Base-by-base conservation (phyloP, 176 grass and related monocot species). In the Puccinellia tenuiflora region DNA sequence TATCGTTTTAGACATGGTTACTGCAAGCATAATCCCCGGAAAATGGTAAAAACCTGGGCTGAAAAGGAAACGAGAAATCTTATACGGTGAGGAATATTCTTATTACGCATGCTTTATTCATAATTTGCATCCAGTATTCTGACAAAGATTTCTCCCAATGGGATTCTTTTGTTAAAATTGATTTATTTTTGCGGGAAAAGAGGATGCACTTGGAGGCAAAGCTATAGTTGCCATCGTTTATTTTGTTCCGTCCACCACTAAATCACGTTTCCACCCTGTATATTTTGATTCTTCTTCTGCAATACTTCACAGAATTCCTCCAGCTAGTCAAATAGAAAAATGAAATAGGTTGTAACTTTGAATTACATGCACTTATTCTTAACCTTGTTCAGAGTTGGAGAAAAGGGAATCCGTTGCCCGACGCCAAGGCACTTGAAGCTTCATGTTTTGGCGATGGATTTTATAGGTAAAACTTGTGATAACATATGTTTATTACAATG, bases 11-110 rank as follows among this genome's bases (percentile, higher is more conserved):
- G 96, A 88, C 79, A 98, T 88, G 96, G 96, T 78, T 98, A 98
- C 57, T 98, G 96, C 87, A 98, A 95, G 80, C 93, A 98, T 85
- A 98, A 98, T 85, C 93, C 96, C 48, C 86, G 96, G 46, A 98
- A 98, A 86, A 98, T 98, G 96, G 96, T 98, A 31, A 95, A 98
- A 79, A 98, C 96, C 57, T 98, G 93, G 93, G 93, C 96, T 66
- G 92, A 98, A 79, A 98, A 98, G 90, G 96, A 98, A 85, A 95
- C 92, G 87, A 83, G 96, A 69, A 98, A 98, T 79, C 96, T 98
- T 74, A 24, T 90, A 48, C 85, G 91, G 93, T 98, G 77, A 81
- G 78, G 62, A 48, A n/a, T 40, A 66, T 70, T 77, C 34, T 64
- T 30, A 20, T 85, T 28, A 22, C 5, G 20, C 50, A 59, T 69